Evolutionary conservation across 495 filamentous ascomycete genomes (phyloP).

Genomic region (Penicillium coffeae): DNA sequence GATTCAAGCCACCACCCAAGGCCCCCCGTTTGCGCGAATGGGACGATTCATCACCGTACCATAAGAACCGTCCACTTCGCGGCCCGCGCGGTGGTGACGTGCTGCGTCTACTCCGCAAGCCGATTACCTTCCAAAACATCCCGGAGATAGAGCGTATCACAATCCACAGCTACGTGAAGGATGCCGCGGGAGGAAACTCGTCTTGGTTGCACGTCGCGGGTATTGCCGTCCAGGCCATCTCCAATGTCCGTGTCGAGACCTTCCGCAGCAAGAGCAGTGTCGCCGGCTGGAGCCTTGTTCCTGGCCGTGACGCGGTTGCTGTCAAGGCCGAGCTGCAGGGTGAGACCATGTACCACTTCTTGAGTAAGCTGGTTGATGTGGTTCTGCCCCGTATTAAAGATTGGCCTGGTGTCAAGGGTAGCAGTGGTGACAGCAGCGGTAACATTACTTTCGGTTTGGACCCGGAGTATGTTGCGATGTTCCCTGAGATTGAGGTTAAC

Average conservation of each 20-base stretch:
- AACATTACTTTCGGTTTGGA: conserved; percentile 80
- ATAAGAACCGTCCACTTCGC: conserved; percentile 81
- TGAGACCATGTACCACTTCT: conserved; percentile 81
- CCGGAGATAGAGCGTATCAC: conserved; percentile 78
- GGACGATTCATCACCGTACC: conserved; percentile 89
- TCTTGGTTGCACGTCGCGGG: conserved; percentile 73
- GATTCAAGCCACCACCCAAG: conserved; percentile 59
- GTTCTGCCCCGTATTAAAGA: conserved; percentile 95
- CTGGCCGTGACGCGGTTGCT: conserved; percentile 46
- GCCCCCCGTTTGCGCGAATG: conserved; percentile 74
- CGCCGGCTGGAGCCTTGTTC: conserved; percentile 58
- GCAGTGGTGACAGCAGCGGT: conserved; percentile 75
- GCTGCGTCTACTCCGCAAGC: conserved; percentile 67
- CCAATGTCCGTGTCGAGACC: conserved; percentile 66
- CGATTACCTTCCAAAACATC: conserved; percentile 81
- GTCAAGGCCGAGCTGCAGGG: conserved; percentile 69
- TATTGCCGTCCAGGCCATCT: conserved; percentile 80
- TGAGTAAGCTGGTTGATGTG: conserved; percentile 78
- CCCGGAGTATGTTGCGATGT: conserved; percentile 67
- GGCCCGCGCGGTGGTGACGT: conserved; percentile 70
- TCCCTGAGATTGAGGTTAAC: conserved; percentile 91
- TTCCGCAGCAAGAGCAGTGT: conserved; percentile 66
- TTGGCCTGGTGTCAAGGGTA: conserved; percentile 76
- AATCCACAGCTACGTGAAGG: conserved; percentile 66
- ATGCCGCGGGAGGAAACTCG: conserved; percentile 57